These are phyloP conservation scores for Bruguiera hainesii DNA, from an alignment of 441 rosid species.

Conservation along the genomic window DNA sequence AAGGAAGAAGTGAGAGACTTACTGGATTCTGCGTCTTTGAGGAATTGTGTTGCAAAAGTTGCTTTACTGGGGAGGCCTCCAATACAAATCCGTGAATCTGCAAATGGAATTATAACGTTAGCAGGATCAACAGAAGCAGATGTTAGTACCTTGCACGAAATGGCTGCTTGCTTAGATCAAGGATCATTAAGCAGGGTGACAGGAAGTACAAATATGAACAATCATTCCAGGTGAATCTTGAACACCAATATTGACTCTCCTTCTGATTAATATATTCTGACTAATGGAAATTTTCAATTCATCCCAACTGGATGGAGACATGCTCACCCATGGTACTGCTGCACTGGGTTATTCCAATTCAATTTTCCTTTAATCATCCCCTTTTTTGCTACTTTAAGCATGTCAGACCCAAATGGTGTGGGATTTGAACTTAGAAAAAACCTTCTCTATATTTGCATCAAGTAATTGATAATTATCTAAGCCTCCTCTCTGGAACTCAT, in stretches of 20 bases:
- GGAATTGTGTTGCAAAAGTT: constrained; percentile 53
- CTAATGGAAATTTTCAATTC: too few relatives aligned
- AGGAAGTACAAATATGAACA: constrained; percentile 98
- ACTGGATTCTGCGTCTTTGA: constrained; percentile 56
- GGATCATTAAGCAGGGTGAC: constrained; percentile 94
- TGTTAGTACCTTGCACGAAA: constrained; percentile 72
- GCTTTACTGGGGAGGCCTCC: constrained; percentile 77
- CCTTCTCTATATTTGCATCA: too few relatives aligned
- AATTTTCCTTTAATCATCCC: too few relatives aligned
- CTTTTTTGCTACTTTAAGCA: too few relatives aligned
- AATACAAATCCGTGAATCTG: constrained; percentile 93
- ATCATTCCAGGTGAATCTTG: constrained; percentile 70
- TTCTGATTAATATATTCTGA: too few relatives aligned
- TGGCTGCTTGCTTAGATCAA: constrained; percentile 91
- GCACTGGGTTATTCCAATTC: too few relatives aligned
- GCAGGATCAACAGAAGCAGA: constrained; percentile 95
- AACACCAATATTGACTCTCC: not conserved
- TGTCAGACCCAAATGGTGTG: too few relatives aligned
- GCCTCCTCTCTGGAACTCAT: not conserved
- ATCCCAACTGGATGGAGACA: too few relatives aligned
- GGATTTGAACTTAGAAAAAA: too few relatives aligned
- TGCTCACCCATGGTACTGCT: too few relatives aligned
- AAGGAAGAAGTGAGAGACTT: constrained; percentile 97
- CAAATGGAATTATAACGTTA: constrained; percentile 89
- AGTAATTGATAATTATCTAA: not conserved